Evolutionary conservation across 176 grass and related monocot species (phyloP).

Genomic region (Thinopyrum elongatum): DNA sequence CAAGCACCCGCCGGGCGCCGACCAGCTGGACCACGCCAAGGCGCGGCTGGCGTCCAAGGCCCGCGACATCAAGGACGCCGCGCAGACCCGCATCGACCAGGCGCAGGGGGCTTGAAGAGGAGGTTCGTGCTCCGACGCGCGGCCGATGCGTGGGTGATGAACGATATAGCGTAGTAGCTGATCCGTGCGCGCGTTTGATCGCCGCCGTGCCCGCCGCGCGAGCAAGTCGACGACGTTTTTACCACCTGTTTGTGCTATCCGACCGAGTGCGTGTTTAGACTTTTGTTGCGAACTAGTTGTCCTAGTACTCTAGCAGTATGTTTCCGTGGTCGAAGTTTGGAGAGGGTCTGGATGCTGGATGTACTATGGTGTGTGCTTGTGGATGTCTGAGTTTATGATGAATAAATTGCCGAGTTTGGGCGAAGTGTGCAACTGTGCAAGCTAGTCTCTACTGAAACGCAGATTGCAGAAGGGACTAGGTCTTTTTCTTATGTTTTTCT

Average conservation of each 20-base stretch:
- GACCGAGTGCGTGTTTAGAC: not conserved
- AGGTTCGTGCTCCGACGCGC: not conserved
- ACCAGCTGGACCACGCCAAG: conserved; percentile 85
- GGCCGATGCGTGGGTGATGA: not conserved
- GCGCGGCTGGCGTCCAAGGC: conserved; percentile 74
- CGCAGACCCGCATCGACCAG: conserved; percentile 68
- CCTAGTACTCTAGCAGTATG: not conserved
- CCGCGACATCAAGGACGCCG: conserved; percentile 73
- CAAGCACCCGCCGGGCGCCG: conserved; percentile 79
- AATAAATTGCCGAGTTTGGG: not conserved
- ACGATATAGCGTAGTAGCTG: not conserved
- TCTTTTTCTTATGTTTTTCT: too few relatives aligned
- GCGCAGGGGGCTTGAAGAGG: conserved; percentile 36
- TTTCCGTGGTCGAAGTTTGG: not conserved
- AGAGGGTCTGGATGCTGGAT: conserved; percentile 14
- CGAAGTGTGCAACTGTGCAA: not conserved
- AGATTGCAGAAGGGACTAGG: too few relatives aligned
- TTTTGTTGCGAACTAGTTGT: not conserved
- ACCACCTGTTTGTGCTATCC: not conserved
- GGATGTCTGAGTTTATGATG: not conserved
- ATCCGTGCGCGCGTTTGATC: not conserved
- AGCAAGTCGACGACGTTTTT: not conserved
- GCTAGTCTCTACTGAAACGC: too few relatives aligned
- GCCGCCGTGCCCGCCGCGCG: not conserved
- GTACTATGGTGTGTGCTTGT: conserved; percentile 28